Evolutionary conservation across 2,329 filamentous ascomycete species (phyloP).

Genomic region (Penicillium sp.): DNA sequence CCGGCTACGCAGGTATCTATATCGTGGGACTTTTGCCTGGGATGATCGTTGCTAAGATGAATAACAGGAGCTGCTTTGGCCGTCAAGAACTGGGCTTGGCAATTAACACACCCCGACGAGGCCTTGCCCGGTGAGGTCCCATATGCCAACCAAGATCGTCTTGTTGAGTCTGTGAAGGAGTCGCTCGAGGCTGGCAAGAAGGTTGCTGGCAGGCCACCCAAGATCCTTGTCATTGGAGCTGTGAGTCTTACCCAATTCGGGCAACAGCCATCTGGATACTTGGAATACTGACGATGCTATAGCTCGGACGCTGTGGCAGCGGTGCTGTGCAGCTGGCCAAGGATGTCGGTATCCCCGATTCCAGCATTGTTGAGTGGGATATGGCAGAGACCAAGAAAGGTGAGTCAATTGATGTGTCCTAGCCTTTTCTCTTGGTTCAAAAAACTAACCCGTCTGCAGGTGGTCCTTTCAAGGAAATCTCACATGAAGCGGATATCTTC

Average conservation of each 20-base stretch:
- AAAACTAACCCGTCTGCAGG: constrained; percentile 33
- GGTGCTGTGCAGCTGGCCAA: constrained; percentile 78
- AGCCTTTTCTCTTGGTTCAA: neutral
- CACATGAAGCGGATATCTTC: constrained; percentile 65
- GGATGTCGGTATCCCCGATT: constrained; percentile 66
- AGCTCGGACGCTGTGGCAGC: constrained; percentile 65
- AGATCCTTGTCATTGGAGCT: constrained; percentile 78
- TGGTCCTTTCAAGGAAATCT: constrained; percentile 75
- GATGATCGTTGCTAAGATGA: constrained; percentile 8
- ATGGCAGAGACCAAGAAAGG: constrained; percentile 72
- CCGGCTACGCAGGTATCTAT: constrained; percentile 62
- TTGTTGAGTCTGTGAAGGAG: constrained; percentile 71
- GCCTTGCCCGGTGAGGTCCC: constrained; percentile 60
- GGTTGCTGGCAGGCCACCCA: constrained; percentile 64
- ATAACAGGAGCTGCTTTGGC: constrained; percentile 62
- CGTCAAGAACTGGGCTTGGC: constrained; percentile 77
- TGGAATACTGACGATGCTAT: constrained; percentile 12
- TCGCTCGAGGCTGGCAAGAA: constrained; percentile 63
- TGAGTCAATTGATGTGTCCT: constrained; percentile 8
- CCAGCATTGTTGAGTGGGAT: constrained; percentile 71
- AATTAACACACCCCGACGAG: constrained; percentile 66
- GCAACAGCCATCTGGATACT: constrained; percentile 4
- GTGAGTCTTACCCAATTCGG: constrained; percentile 34
- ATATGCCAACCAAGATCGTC: constrained; percentile 64
- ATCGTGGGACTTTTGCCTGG: neutral